Evolutionary conservation across 75 land plant genomes (phyloP), one percentile per base, ranked within the genome.

Genomic region (Selaginella tamariscina): DNA sequence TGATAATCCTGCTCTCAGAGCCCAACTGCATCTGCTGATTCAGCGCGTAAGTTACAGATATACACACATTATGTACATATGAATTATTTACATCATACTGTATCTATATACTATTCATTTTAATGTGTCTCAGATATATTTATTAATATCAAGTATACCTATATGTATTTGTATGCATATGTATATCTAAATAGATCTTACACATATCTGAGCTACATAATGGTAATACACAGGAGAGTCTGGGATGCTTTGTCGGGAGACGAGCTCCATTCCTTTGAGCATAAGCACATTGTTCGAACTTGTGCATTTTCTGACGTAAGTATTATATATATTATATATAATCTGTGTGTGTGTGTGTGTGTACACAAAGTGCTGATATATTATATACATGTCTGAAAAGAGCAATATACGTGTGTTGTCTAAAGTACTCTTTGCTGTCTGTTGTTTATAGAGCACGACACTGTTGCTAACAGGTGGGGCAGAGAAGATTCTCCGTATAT

Each of bases 11-110:
- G 94, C 94, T 29, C 59, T 89, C 55, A 83, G 83, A 65, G 87
- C 91, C 91, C 94, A 65, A 73, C 94, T 32, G 94, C 85, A 1
- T 89, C 94, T 22, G 94, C 94, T 56, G 94, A 89, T 71, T 89
- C 56, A 70, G 83, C 72, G 91, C 94, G 91, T 84, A 88, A 32
- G 81, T 68, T 27, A 1, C 29, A 5, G 49, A 15, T 5, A 5
- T 39, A 5, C 15, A 5, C 49, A 5, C 49, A 5, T 15, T 39
- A 5, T 39, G 5, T 39, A 5, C 49, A 5, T 39, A 15, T 39
- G 49, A 5, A 5, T 39, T 15, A 39, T 15, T 39, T 15, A n/a
- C n/a, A n/a, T n/a, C n/a, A n/a, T n/a, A n/a, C n/a, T n/a, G n/a
- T n/a, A n/a, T n/a, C n/a, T n/a, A n/a, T n/a, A n/a, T n/a, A n/a